Evolutionary conservation across 2,329 filamentous ascomycete species (phyloP).

Genomic region (Zasmidium cellare): DNA sequence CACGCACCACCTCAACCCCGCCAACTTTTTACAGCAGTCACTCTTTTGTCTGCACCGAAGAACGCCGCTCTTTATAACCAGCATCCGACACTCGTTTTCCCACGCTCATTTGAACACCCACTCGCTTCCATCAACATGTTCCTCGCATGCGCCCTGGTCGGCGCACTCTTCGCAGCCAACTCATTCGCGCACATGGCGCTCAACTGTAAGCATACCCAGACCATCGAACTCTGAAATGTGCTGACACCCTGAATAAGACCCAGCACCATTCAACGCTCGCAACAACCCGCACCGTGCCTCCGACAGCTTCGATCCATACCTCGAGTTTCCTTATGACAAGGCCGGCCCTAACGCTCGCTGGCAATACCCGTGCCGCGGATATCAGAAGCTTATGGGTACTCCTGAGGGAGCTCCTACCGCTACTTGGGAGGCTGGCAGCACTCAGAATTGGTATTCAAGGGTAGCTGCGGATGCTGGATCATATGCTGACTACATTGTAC

Average conservation of each 20-base stretch:
- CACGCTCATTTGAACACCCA: not conserved
- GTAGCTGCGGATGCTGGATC: not conserved
- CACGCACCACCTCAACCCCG: not conserved
- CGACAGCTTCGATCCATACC: slow-evolving; percentile 34
- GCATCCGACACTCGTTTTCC: not conserved
- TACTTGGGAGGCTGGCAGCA: slow-evolving; percentile 45
- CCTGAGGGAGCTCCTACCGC: slow-evolving; percentile 44
- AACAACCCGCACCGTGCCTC: slow-evolving; percentile 46
- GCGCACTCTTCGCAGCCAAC: slow-evolving; percentile 5
- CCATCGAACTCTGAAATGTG: slow-evolving; percentile 16
- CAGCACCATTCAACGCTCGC: slow-evolving; percentile 42
- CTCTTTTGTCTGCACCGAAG: not conserved
- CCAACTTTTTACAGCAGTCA: not conserved
- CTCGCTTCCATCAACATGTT: slow-evolving; percentile 13
- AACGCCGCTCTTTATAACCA: not conserved
- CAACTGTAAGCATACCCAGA: not conserved
- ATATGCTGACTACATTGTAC: not conserved
- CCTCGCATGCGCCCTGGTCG: slow-evolving; percentile 5
- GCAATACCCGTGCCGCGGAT: slow-evolving; percentile 43
- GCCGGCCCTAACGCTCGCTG: slow-evolving; percentile 39
- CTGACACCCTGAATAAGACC: slow-evolving; percentile 31
- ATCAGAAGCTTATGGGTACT: slow-evolving; percentile 45
- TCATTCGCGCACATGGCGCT: slow-evolving; percentile 4
- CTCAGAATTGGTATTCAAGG: slow-evolving; percentile 38
- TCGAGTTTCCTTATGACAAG: slow-evolving; percentile 49